Base-by-base conservation (phyloP, 1,284 basidiomycete genomes). In the Boletus holoroseus region DNA sequence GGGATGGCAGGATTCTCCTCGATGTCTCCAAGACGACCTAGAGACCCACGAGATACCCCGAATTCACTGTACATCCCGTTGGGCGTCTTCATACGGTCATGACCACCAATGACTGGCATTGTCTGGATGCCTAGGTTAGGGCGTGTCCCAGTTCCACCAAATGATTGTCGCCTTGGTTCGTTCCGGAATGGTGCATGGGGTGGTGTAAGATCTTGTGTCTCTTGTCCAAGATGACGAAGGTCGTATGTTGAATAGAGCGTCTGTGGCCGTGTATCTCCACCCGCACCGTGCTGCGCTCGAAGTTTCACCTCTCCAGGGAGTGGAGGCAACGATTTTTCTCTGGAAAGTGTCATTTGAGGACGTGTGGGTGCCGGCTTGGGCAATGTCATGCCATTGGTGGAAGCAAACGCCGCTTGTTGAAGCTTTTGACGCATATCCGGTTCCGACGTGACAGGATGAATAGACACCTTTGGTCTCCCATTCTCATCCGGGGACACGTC, bases 291-390 rank as follows among this genome's bases (percentile, higher is more conserved):
- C n/a, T 73, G 73, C 45, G 74, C 69, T 30, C 71, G 71, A 30
- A 68, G 62, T 46, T 68, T 68, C 30, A 67, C 63, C 57, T 88
- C 85, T 15, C 72, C 75, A 5, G 84, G 88, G 35, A 90, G 74
- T 9, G 88, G 88, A 3, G 88, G 88, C 2, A 91, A 69, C 3
- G 81, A 83, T 61, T 91, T 91, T 54, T 90, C 85, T 35, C 85
- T 72, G 16, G 75, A 75, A 40, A 81, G 59, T 5, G 61, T 53
- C 16, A 66, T 53, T 13, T 71, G 67, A 6, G 71, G 67, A 38
- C 70, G 68, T 13, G 62, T 57, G 38, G 62, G 57, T 3, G 63
- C 62, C 30, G 69, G 55, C 56, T 57, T 64, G 55, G 53, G 64
- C 34, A 59, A 51, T 52, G 60, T 68, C 57, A 67, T 63, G 35